Conservation (phyloP, 306 rosid genomes). For the Corylus americana region DNA sequence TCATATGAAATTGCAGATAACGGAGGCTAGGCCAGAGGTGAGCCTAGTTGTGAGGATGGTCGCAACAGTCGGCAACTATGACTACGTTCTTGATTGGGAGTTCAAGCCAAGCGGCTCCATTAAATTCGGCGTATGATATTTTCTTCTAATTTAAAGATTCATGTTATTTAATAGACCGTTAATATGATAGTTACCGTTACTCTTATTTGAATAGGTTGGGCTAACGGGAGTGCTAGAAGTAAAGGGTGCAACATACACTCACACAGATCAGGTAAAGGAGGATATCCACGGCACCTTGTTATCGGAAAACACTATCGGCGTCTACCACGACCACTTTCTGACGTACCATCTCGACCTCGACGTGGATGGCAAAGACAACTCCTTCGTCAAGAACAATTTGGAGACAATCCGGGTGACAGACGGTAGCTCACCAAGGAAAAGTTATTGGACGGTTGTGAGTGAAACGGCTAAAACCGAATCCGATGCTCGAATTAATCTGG, state of each 20-base stretch:
- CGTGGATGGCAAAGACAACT: constrained; percentile 51
- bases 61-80: constrained; percentile 51
- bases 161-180: too few relatives aligned
- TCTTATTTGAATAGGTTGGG: constrained; percentile 35
- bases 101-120: constrained; percentile 62
- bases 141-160: not conserved
- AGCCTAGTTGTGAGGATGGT: constrained; percentile 51
- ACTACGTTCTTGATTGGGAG: constrained; percentile 61
- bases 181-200: too few relatives aligned
- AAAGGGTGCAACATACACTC: constrained; percentile 36
- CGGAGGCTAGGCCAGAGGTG: constrained; percentile 50
- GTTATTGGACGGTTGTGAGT: constrained; percentile 42
- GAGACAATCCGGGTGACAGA: constrained; percentile 35
- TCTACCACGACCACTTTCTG: constrained; percentile 64
- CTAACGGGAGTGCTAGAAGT: constrained; percentile 49
- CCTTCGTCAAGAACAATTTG: constrained; percentile 47
- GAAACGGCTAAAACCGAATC: constrained; percentile 35
- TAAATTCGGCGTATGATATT: constrained; percentile 42
- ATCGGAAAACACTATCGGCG: constrained; percentile 47
- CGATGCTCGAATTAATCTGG: constrained; percentile 44
- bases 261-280: constrained; percentile 37
- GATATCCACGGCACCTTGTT: constrained; percentile 51
- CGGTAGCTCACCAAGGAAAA: constrained; percentile 49
- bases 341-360: constrained; percentile 59
- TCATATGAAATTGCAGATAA: constrained; percentile 34